Conservation (phyloP, 495 filamentous ascomycete species). For the Baudoinia panamericana region DNA sequence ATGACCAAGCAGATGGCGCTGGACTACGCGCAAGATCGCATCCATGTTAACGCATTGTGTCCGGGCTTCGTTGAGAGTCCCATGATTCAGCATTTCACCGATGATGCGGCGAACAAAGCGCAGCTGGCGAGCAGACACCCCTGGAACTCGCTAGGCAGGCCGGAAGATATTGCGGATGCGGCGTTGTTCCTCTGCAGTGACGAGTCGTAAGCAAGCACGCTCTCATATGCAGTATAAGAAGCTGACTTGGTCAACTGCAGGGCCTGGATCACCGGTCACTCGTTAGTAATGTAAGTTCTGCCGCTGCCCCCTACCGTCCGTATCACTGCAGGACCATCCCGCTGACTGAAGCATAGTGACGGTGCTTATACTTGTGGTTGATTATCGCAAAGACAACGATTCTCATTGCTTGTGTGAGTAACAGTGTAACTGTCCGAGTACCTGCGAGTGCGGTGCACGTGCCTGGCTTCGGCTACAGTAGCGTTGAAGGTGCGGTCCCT, state of each 20-base stretch:
- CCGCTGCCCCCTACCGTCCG: not conserved
- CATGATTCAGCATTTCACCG: constrained; percentile 8
- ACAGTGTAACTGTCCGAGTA: no score
- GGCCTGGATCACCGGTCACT: constrained; percentile 11
- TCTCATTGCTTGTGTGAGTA: no score
- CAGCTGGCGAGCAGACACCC: constrained; percentile 9
- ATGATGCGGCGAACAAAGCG: not conserved
- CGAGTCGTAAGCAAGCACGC: constrained; percentile 16
- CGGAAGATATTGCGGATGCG: constrained; percentile 20
- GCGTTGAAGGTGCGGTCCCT: no score
- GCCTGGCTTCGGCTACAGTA: no score
- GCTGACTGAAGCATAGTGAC: constrained; percentile 1
- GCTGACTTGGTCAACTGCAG: constrained; percentile 2
- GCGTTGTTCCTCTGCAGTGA: constrained; percentile 23
- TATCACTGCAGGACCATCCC: not conserved
- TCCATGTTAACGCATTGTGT: constrained; percentile 15
- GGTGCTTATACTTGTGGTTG: no score
- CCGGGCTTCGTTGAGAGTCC: constrained; percentile 17
- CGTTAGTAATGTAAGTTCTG: constrained; percentile 6
- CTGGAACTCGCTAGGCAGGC: constrained; percentile 12
- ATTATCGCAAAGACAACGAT: no score
- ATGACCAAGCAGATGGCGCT: constrained; percentile 22
- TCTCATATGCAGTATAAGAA: not conserved
- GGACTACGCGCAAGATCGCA: constrained; percentile 19
- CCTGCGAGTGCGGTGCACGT: no score